phyloP scores from a whole-genome alignment of 1,284 basidiomycete species.

The Ganoderma meredithae region DNA sequence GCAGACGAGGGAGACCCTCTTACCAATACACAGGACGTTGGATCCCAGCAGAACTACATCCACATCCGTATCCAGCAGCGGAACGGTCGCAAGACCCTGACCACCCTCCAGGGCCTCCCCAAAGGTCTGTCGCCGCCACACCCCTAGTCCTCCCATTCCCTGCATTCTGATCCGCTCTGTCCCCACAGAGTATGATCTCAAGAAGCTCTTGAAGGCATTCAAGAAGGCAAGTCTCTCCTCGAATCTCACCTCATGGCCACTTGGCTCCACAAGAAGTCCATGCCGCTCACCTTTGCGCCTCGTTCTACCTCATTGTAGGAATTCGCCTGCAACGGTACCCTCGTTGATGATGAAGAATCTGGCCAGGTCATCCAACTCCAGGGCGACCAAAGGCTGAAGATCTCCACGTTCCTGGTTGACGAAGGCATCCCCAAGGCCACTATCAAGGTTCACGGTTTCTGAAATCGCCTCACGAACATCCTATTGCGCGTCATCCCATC shows the following conservation, averaged over 20 bases:
- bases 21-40: conserved; percentile 76
- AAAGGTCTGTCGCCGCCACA: conserved; percentile 67
- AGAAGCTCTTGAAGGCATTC: conserved; percentile 99
- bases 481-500: not conserved
- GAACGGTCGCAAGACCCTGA: conserved; percentile 99
- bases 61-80: conserved; percentile 99
- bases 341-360: conserved; percentile 96
- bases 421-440: conserved; percentile 76
- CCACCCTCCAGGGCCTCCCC: conserved; percentile 96
- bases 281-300: conserved; percentile 12
- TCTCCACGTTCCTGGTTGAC: conserved; percentile 85
- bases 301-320: conserved; percentile 60
- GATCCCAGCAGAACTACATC: conserved; percentile 88
- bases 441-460: conserved; percentile 92
- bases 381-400: conserved; percentile 96
- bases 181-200: conserved; percentile 89
- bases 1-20: conserved; percentile 89
- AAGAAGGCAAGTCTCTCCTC: conserved; percentile 75
- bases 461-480: conserved; percentile 35
- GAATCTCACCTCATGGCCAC: not conserved
- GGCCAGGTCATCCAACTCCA: conserved; percentile 99
- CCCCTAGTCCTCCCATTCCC: conserved; percentile 2
- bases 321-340: conserved; percentile 98
- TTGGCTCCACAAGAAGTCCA: not conserved
- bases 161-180: conserved; percentile 13